These are phyloP conservation scores for Pichia insulana DNA, from an alignment of 805 yeast genomes.

Conservation along the genomic window DNA sequence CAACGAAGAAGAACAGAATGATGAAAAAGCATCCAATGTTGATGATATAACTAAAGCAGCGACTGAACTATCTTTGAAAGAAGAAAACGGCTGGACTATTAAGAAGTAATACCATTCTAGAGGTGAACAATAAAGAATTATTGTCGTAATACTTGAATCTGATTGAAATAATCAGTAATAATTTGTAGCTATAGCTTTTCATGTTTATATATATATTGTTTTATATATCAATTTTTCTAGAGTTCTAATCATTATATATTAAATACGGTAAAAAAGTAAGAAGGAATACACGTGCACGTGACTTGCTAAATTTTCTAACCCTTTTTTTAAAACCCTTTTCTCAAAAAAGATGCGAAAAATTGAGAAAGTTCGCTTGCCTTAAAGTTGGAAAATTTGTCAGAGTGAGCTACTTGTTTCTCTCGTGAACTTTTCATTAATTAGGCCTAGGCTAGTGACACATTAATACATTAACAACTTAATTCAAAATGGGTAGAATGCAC, in stretches of 20 bases:
- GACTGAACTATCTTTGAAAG: constrained; percentile 31
- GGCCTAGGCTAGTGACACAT: constrained; percentile 10
- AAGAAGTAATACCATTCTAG: not conserved
- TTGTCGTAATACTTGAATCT: not conserved
- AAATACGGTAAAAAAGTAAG: too few relatives aligned
- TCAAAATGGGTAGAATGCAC: constrained; percentile 99
- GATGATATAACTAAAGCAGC: constrained; percentile 26
- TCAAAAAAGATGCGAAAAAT: too few relatives aligned
- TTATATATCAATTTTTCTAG: not conserved
- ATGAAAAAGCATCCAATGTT: constrained; percentile 18
- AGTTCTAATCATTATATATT: not conserved
- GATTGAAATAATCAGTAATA: too few relatives aligned
- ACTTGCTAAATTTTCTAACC: too few relatives aligned
- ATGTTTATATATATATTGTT: constrained; percentile 6
- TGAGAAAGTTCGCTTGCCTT: too few relatives aligned
- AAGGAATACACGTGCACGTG: too few relatives aligned
- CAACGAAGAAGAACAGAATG: constrained; percentile 26
- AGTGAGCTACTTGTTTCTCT: not conserved
- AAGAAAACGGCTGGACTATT: constrained; percentile 34
- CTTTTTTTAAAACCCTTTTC: too few relatives aligned
- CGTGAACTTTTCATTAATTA: not conserved
- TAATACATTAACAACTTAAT: constrained; percentile 4
- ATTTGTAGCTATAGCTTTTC: not conserved
- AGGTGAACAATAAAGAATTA: not conserved
- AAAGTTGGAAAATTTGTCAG: not conserved